Evolutionary conservation across 768 basidiomycete species (phyloP).

Genomic region (Lyophyllum atratum): DNA sequence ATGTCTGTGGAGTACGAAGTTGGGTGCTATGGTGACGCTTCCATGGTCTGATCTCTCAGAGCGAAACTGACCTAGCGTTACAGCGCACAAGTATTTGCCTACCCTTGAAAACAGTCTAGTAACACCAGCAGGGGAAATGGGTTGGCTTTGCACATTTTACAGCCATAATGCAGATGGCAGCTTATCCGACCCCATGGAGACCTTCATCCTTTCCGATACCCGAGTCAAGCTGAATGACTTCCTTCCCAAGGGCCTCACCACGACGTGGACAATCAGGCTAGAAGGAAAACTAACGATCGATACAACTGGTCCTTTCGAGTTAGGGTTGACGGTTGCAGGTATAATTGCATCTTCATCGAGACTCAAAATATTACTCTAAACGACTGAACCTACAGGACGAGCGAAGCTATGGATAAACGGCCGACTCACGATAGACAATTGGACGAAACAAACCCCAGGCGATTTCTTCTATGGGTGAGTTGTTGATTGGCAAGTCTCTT

Average conservation of each 20-base stretch:
- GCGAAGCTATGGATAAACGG: slow-evolving; percentile 67
- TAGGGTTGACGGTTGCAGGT: slow-evolving; percentile 68
- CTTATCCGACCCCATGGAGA: slow-evolving; percentile 43
- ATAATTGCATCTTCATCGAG: background rate
- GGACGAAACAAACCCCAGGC: slow-evolving; percentile 66
- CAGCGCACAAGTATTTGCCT: slow-evolving; percentile 71
- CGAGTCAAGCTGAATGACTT: slow-evolving; percentile 70
- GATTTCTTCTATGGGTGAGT: slow-evolving; percentile 68
- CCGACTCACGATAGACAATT: slow-evolving; percentile 66
- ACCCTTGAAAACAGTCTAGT: slow-evolving; percentile 62
- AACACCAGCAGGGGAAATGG: slow-evolving; percentile 51
- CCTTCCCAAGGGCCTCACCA: slow-evolving; percentile 53
- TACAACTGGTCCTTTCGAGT: slow-evolving; percentile 50
- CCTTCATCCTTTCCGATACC: slow-evolving; percentile 57
- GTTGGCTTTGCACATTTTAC: slow-evolving; percentile 69
- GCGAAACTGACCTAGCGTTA: background rate
- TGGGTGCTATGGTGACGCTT: slow-evolving; percentile 62
- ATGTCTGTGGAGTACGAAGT: slow-evolving; percentile 56
- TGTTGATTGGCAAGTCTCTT: background rate
- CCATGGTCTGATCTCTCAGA: background rate
- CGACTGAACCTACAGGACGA: slow-evolving; percentile 40
- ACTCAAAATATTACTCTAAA: background rate
- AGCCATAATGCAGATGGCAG: slow-evolving; percentile 52
- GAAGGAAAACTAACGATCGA: slow-evolving; percentile 53
- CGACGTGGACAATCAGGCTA: slow-evolving; percentile 58